Percentiles rank a stretch among this genome's conserved stretches.
phyloP scores from a whole-genome alignment of 2,329 filamentous ascomycete genomes.

The Exserohilum turcica region DNA sequence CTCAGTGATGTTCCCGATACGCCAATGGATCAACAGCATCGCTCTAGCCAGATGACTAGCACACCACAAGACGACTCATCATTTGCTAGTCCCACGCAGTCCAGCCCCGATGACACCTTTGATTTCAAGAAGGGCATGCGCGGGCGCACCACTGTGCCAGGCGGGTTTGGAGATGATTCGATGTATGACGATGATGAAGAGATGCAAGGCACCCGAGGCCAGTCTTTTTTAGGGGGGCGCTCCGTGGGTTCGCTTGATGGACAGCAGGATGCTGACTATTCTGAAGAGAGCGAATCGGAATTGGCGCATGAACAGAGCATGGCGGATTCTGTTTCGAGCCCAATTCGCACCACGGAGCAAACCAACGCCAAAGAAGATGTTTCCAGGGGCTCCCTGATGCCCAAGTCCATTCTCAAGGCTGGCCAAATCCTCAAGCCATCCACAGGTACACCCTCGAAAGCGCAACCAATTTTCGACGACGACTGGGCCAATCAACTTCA shows the following conservation, averaged over 20 bases:
- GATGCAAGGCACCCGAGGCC: slow-evolving; percentile 52
- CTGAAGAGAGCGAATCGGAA: slow-evolving; percentile 72
- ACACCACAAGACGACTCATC: slow-evolving; percentile 47
- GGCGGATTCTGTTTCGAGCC: slow-evolving; percentile 76
- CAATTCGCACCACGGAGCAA: slow-evolving; percentile 79
- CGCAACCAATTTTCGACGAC: slow-evolving; percentile 65
- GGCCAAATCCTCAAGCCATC: slow-evolving; percentile 38
- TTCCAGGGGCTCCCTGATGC: slow-evolving; percentile 45
- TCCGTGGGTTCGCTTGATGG: slow-evolving; percentile 76
- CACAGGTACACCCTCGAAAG: slow-evolving; percentile 61
- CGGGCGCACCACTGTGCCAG: slow-evolving; percentile 66
- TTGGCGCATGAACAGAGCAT: slow-evolving; percentile 72
- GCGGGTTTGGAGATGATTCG: slow-evolving; percentile 74
- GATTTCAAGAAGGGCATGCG: slow-evolving; percentile 60
- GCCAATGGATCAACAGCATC: slow-evolving; percentile 43
- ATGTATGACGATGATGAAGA: slow-evolving; percentile 61
- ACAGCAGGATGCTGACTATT: slow-evolving; percentile 65
- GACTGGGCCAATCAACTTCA: slow-evolving; percentile 95
- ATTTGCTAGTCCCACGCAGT: slow-evolving; percentile 49
- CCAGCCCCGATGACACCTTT: slow-evolving; percentile 60
- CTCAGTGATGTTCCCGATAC: slow-evolving; percentile 54
- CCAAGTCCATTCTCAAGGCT: slow-evolving; percentile 57
- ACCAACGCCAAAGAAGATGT: slow-evolving; percentile 46
- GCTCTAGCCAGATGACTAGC: slow-evolving; percentile 40
- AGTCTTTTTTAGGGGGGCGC: slow-evolving; percentile 93